Percentiles rank a stretch among this genome's conserved stretches.
Conservation (phyloP, 2,329 filamentous ascomycete genomes). For the Ceratocystis smalleyi region DNA sequence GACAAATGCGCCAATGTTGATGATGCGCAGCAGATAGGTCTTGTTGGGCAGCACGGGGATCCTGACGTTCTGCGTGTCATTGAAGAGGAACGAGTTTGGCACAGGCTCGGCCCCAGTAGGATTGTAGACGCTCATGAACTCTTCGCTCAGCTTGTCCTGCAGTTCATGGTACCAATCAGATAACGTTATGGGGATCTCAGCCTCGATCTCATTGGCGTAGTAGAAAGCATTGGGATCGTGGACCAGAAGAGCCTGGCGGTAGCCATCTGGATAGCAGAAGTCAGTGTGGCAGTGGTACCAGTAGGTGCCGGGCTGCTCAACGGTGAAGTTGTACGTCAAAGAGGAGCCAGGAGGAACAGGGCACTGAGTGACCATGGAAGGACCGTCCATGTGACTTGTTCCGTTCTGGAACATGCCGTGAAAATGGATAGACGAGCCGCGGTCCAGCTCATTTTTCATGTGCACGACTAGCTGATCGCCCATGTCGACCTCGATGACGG, state of each 20-base stretch:
- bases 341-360: slow-evolving; percentile 35
- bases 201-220: slow-evolving; percentile 34
- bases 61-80: slow-evolving; percentile 32
- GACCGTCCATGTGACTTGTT: slow-evolving; percentile 45
- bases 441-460: slow-evolving; percentile 34
- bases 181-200: slow-evolving; percentile 40
- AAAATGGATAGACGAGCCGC: slow-evolving; percentile 40
- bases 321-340: slow-evolving; percentile 43
- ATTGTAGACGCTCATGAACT: slow-evolving; percentile 33
- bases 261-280: slow-evolving; percentile 42
- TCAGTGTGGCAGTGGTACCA: slow-evolving; percentile 45
- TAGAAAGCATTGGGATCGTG: slow-evolving; percentile 37
- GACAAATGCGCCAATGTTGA: slow-evolving; percentile 38
- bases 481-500: slow-evolving; percentile 38
- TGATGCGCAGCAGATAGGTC: slow-evolving; percentile 38
- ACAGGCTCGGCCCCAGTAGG: slow-evolving; percentile 40
- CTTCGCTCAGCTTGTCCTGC: slow-evolving; percentile 32
- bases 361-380: slow-evolving; percentile 41
- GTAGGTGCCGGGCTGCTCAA: slow-evolving; percentile 42
- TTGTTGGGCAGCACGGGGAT: slow-evolving; percentile 33
- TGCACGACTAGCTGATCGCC: slow-evolving; percentile 38
- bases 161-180: slow-evolving; percentile 47
- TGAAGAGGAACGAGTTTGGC: slow-evolving; percentile 37
- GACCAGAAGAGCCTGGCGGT: slow-evolving; percentile 40
- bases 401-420: slow-evolving; percentile 47